Evolutionary conservation across 2,329 filamentous ascomycete genomes (phyloP), one percentile per base, ranked within the genome.

Genomic region (Calonectria crousiana): DNA sequence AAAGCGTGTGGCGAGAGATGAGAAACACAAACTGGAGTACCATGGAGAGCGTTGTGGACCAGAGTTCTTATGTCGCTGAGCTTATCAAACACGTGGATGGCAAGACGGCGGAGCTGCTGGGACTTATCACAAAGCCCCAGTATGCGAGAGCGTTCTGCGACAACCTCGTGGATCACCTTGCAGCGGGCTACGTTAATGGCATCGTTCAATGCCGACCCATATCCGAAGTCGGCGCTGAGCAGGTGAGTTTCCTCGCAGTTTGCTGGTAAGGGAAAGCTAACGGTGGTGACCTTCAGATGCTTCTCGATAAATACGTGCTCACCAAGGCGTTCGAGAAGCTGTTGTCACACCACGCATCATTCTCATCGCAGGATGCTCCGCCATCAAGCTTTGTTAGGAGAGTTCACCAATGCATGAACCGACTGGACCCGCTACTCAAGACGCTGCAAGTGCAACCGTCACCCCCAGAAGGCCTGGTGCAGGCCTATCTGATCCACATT

Each of bases 401-500:
- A 60, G 95, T 98, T 65, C 95, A 94, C 81, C 90, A 93, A 74
- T 93, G 92, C 81, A 97, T 98, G 89, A 92, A 92, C 73, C 95
- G 95, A 78, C 93, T 98, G 77, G 96, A 98, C 81, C 94, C 95
- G 0, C 90, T 99, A 28, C 93, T 99, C 80, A 99, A 99, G 86
- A 98, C 97, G 3, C 91, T 99, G 4, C 97, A 99, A 88, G 96
- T 99, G 62, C 95, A 95, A 34, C 92, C 96, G 3, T 95, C 94
- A 6, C 97, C 97, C 0, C 94, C 96, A 0, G 97, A 99, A 87
- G 96, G 95, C 2, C 91, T 99, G 4, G 96, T 99, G 0, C 96
- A 98, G 86, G 97, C 97, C 41, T 99, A 99, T 84, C 92, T 99
- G 41, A 98, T 98, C 84, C 97, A 98, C 86, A 97, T 99, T 77